These are phyloP conservation scores for Penicillium sp. DNA, from an alignment of 2,329 filamentous ascomycete genomes.

Conservation along the genomic window DNA sequence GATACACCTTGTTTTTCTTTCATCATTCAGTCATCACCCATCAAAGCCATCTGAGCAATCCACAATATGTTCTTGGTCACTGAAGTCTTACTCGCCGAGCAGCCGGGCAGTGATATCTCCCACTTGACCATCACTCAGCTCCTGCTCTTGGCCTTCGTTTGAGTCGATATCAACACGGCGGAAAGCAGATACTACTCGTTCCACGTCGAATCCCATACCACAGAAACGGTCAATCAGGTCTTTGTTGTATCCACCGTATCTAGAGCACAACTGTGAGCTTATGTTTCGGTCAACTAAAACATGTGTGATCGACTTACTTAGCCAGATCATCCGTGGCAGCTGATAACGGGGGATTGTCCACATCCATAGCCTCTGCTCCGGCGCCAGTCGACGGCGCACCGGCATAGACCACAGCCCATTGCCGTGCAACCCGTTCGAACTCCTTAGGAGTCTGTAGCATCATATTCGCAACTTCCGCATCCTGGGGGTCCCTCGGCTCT, in stretches of 20 bases:
- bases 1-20: background rate
- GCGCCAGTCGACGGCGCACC: slow-evolving; percentile 63
- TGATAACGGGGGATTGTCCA: slow-evolving; percentile 50
- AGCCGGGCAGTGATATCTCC: slow-evolving; percentile 82
- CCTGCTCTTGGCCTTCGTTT: slow-evolving; percentile 72
- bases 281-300: background rate
- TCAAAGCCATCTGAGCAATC: background rate
- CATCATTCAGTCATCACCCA: background rate
- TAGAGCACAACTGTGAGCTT: slow-evolving; percentile 33
- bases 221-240: slow-evolving; percentile 77
- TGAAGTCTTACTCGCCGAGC: slow-evolving; percentile 58
- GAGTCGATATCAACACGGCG: slow-evolving; percentile 73
- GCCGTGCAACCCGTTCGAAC: slow-evolving; percentile 75
- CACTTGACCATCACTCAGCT: slow-evolving; percentile 84
- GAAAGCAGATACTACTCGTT: slow-evolving; percentile 80
- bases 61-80: background rate
- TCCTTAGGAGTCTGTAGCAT: slow-evolving; percentile 70
- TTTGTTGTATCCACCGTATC: slow-evolving; percentile 83
- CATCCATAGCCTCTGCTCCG: slow-evolving; percentile 46
- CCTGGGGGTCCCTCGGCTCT: slow-evolving; percentile 94
- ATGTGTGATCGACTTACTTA: slow-evolving; percentile 39
- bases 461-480: slow-evolving; percentile 91
- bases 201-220: slow-evolving; percentile 85
- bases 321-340: slow-evolving; percentile 54
- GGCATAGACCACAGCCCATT: slow-evolving; percentile 84